Base-by-base conservation (phyloP, 257 asterid species). In the Henckelia pumila region DNA sequence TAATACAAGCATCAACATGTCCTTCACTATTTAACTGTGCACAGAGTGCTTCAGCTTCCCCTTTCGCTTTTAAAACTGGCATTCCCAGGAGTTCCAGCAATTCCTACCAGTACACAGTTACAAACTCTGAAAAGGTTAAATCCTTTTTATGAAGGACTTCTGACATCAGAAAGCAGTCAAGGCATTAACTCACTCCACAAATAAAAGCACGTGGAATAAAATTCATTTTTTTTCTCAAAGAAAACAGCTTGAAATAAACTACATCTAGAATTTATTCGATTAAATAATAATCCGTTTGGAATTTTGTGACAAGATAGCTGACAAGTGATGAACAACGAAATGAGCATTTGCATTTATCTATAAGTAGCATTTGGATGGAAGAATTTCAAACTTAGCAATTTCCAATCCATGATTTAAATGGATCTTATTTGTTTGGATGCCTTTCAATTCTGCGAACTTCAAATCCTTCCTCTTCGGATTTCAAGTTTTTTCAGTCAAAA, bases 41-140 rank as follows among this genome's bases (percentile, higher is more conserved):
- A 81, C 95, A 90, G 8, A 93, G 87, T 21, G 99, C 99, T 86
- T 91, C 99, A 21, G 99, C 99, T 78, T 94, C 99, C 37, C 86
- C 96, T 69, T 79, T 83, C 60, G 97, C 95, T 76, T 76, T 87
- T 56, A 94, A 76, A 75, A 94, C 85, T 61, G 96, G 96, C 83
- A 94, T 84, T 50, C 99, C 99, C 62, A 91, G 95, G 74, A 91
- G 91, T 81, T 87, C 77, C 61, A 94, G 96, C 79, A 94, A 75
- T 71, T 85, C 97, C 99, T 94, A 73, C 57, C 69, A 58, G 56
- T 77, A 72, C 16, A 64, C 49, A 37, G 50, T 3, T 23, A 25
- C 33, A 56, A 73, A 73, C 63, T 25, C 24, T 71, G 64, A 64
- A 49, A 40, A 59, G 56, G 61, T 64, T 40, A 17, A 62, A 59